Base-by-base conservation (phyloP, 192 early-diverging fungal genomes). In the Chytriomyces sp. region DNA sequence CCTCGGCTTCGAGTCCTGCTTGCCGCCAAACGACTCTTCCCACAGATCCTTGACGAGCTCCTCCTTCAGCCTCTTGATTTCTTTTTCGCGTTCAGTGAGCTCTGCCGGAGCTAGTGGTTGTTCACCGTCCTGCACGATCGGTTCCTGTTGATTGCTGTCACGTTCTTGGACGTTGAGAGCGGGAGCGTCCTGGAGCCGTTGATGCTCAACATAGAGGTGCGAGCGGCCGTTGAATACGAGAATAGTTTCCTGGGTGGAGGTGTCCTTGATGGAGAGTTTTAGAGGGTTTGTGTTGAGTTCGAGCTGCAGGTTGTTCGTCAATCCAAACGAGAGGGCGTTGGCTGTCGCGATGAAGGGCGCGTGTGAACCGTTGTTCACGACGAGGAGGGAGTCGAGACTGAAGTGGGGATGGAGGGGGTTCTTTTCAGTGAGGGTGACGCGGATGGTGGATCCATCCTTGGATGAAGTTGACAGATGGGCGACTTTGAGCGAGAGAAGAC, bases 1-100 rank as follows among this genome's bases (percentile, higher is more conserved):
- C 74, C 89, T 84, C 6, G 96, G 96, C 82, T 99, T 99, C n/a
- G 89, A 82, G 79, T 99, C 98, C 10, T 84, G 88, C 83, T 89
- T 91, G 0, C 89, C 80, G 67, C 88, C 89, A 82, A 98, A 99
- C n/a, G 82, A 79, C 74, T 99, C 98, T 63, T 92, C 88, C 94
- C 96, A 94, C 59, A 87, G 70, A 67, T 86, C 89, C 26, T 82
- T 78, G 10, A 82, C 79, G 6, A 83, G 39, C 32, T 75, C 72
- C 32, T 86, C 72, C 25, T 84, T 79, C 17, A 86, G 63, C 72
- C 73, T 69, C 70, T 82, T 72, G 3, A 84, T 67, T n/a, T 70
- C 62, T 57, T 79, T 66, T 31, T 84, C 80, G 0, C 10, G 17
- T 32, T 84, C 84, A 6, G 74, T 59, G 7, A 81, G 74, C n/a